Base-by-base conservation (phyloP, 352 stramenopile genomes). In the Phytophthora capsici region DNA sequence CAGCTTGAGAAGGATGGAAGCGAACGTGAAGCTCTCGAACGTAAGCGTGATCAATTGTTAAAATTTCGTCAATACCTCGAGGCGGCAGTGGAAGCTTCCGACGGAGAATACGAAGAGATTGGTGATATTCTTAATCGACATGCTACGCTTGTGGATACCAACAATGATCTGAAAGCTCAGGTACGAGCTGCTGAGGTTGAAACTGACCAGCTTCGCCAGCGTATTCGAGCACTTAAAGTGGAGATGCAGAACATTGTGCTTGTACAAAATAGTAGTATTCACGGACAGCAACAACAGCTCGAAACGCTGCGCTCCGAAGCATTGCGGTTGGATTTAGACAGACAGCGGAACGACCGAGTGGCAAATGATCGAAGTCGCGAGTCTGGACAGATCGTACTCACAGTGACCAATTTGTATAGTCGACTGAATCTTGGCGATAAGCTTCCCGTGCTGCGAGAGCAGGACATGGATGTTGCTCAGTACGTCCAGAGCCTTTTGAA, bases 351-450 rank as follows among this genome's bases (percentile, higher is more conserved):
- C 47, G 76, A 95, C 44, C 77, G 87, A 54, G 65, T 89, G 48
- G 86, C 78, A 12, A 96, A 96, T 60, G 86, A 96, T 58, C 79
- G 86, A 48, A 94, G 77, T 40, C 81, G 88, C 22, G 89, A 98
- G 69, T 94, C 82, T 5, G 89, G 89, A 0, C 89, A 98, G 71
- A 95, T 97, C 64, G 78, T 97, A 52, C 82, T 97, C 65, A 93
- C 89, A 10, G 87, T 97, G 45, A 91, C 82, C n/a, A 98, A 98
- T 58, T 59, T 98, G 30, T 97, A 96, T 78, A 90, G 89, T 61
- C 88, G 90, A 36, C 68, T 90, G 4, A 94, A 83, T 38, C 66
- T 93, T n/a, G 75, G 82, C 23, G 81, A 86, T 57, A 93, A 91
- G 63, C 73, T 96, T 19, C 82, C 82, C 0, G 76, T 88, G 36